Evolutionary conservation across 176 grass and related monocot species (phyloP).

Genomic region (Zea luxurians): DNA sequence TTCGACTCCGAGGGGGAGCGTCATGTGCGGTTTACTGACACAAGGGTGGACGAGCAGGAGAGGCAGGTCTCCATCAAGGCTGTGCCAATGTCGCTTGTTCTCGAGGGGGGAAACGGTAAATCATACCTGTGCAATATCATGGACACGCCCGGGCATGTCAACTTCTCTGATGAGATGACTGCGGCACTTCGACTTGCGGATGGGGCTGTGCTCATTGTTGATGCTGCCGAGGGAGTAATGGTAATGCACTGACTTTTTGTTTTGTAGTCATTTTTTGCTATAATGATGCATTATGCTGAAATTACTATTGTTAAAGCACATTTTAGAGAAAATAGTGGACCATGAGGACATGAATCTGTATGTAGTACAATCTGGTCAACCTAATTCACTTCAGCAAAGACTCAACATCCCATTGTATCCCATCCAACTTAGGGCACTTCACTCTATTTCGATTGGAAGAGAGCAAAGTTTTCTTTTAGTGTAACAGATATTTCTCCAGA

Average conservation of each 20-base stretch:
- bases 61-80: slow-evolving; percentile 92
- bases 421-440: not conserved
- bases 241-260: slow-evolving; percentile 39
- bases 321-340: slow-evolving; percentile 9
- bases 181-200: slow-evolving; percentile 80
- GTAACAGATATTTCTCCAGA: not conserved
- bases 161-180: slow-evolving; percentile 99
- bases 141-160: slow-evolving; percentile 93
- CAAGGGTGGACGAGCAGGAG: slow-evolving; percentile 95
- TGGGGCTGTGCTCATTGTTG: slow-evolving; percentile 85
- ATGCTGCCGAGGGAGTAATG: slow-evolving; percentile 97
- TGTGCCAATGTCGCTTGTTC: slow-evolving; percentile 94
- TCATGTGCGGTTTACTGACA: slow-evolving; percentile 83
- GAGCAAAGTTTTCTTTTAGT: slow-evolving; percentile 7
- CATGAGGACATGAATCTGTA: not conserved
- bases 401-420: not conserved
- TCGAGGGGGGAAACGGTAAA: slow-evolving; percentile 83
- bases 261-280: not conserved
- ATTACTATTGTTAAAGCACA: slow-evolving; percentile 3
- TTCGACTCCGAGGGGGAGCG: slow-evolving; percentile 83
- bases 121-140: slow-evolving; percentile 98
- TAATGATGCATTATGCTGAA: slow-evolving; percentile 3
- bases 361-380: slow-evolving; percentile 4
- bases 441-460: slow-evolving; percentile 5
- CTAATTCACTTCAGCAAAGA: not conserved